Base-by-base conservation (phyloP, 2,329 filamentous ascomycete species). In the Paracoccidioides brasiliensis region DNA sequence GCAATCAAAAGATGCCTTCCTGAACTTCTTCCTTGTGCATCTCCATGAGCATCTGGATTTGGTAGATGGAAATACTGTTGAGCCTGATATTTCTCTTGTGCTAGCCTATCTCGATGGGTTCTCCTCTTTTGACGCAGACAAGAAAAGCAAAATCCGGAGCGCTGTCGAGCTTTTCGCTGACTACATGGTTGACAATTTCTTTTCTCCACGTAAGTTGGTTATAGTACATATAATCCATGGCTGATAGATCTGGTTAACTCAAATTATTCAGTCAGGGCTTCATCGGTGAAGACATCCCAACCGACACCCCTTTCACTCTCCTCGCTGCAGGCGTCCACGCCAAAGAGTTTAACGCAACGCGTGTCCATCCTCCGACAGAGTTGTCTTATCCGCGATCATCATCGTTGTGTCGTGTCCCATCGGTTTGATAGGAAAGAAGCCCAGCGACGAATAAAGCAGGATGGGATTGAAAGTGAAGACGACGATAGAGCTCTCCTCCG, bases 241-340 rank as follows among this genome's bases (percentile, higher is more conserved):
- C 9, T 2, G 28, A 30, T 14, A 14, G 6, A 5, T n/a, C 22
- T 32, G 8, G 22, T 45, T 32, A 45, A 32, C 43, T 45, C 43
- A 45, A 14, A 9, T 4, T 32, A 12, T 10, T 45, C 42, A 62
- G 61, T 62, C 40, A 62, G 51, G 52, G 59, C 59, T 41, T 59
- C 57, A 33, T 54, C 53, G 30, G 53, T 10, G 30, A 62, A 57
- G 51, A 61, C 59, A 43, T 55, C 60, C 43, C 60, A 61, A 50
- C 58, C 58, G 12, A 61, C 59, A 40, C 59, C 60, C 15, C 40
- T 53, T 35, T 30, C 15, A 30, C 43, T 45, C 7, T 45, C n/a
- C 15, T 22, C 43, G 10, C 22, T 45, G 15, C 43, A 56, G 46
- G 49, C 43, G 15, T 35, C n/a, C 30, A 15, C 22, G 14, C 22